Evolutionary conservation across 805 yeast genomes (phyloP).

Genomic region (Schwanniomyces sp.): DNA sequence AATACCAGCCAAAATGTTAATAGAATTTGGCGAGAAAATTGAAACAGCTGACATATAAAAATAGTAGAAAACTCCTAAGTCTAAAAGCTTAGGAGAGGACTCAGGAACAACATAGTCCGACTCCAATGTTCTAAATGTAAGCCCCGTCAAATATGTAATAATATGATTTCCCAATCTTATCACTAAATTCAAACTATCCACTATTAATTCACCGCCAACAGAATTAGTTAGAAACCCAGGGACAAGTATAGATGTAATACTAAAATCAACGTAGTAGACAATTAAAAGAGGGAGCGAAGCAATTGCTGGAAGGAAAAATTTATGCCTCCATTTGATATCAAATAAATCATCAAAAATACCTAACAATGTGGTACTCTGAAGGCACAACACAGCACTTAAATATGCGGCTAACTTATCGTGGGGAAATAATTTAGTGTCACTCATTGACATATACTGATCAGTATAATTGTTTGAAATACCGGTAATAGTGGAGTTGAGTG

Average conservation of each 20-base stretch:
- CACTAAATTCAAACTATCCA: conserved; percentile 18
- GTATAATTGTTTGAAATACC: conserved; percentile 30
- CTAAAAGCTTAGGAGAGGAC: conserved; percentile 50
- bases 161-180: conserved; percentile 29
- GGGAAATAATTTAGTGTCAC: conserved; percentile 54
- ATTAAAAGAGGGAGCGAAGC: conserved; percentile 89
- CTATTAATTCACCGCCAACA: conserved; percentile 22
- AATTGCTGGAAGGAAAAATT: conserved; percentile 91
- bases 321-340: conserved; percentile 96
- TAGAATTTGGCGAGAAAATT: conserved; percentile 93
- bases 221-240: conserved; percentile 62
- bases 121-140: conserved; percentile 37
- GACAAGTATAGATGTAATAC: conserved; percentile 81
- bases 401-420: conserved; percentile 83
- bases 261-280: conserved; percentile 91
- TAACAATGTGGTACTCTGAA: conserved; percentile 78
- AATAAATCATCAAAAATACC: conserved; percentile 94
- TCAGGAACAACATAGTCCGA: conserved; percentile 37
- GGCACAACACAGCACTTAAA: conserved; percentile 77
- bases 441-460: conserved; percentile 32
- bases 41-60: conserved; percentile 87
- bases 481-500: conserved; percentile 37
- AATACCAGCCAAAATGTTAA: conserved; percentile 93
- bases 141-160: conserved; percentile 34
- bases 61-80: conserved; percentile 80